Percentiles rank a stretch among this genome's conserved stretches.
These are phyloP conservation scores for Xylaria sp. DNA, from an alignment of 2,329 filamentous ascomycete genomes.

Conservation along the genomic window DNA sequence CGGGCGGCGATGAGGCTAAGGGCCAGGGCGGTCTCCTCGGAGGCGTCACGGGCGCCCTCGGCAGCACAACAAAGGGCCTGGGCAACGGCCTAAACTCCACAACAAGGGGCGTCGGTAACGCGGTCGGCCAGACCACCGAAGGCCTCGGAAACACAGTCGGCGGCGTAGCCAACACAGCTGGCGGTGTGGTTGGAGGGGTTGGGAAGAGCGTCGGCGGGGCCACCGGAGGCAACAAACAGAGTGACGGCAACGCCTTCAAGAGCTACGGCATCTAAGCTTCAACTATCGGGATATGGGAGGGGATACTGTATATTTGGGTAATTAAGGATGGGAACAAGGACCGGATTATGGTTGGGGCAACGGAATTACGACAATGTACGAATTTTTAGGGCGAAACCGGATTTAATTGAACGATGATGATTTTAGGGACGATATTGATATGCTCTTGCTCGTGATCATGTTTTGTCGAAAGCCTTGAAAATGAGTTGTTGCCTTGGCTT, in stretches of 20 bases:
- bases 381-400: background rate
- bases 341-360: background rate
- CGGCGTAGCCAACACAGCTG: conserved; percentile 33
- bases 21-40: conserved; percentile 44
- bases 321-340: background rate
- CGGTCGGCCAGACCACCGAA: conserved; percentile 41
- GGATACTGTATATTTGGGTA: background rate
- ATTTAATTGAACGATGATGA: background rate
- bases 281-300: background rate
- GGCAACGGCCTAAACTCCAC: conserved; percentile 42
- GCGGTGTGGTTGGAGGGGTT: conserved; percentile 24
- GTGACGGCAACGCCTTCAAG: conserved; percentile 35
- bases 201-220: conserved; percentile 27
- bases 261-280: conserved; percentile 37
- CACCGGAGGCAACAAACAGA: conserved; percentile 24
- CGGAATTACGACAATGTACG: background rate
- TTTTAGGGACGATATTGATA: background rate
- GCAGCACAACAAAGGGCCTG: conserved; percentile 40
- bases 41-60: conserved; percentile 39
- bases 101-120: conserved; percentile 38
- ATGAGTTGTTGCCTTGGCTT: no score
- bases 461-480: background rate
- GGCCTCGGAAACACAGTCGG: conserved; percentile 38
- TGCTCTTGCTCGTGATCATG: background rate
- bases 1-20: conserved; percentile 42